Percentiles rank a stretch among this genome's conserved stretches.
Conservation (phyloP, 1,284 basidiomycete species). For the Lentinula novae-zelandiae region DNA sequence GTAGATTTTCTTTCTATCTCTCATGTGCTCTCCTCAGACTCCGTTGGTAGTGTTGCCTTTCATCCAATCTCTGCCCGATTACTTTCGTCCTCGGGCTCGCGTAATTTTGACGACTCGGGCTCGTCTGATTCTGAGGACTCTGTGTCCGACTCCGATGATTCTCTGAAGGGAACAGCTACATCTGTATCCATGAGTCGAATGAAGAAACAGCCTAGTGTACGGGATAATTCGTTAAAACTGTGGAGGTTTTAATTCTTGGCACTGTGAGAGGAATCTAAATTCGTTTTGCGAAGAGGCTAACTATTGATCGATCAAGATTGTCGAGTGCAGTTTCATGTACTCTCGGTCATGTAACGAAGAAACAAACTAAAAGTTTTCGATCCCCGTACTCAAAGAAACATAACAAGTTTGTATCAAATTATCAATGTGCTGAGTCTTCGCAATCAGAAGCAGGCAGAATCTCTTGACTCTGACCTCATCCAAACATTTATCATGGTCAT, state of each 20-base stretch:
- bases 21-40: conserved; percentile 35
- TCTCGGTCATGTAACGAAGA: too few species aligned
- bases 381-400: too few species aligned
- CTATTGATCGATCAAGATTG: too few species aligned
- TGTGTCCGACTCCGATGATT: conserved; percentile 13
- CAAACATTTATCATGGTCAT: too few species aligned
- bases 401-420: too few species aligned
- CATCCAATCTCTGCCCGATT: conserved; percentile 52
- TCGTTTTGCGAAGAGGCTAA: too few species aligned
- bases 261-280: neutral
- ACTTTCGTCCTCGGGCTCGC: conserved; percentile 63
- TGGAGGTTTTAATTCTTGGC: conserved; percentile 10
- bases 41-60: conserved; percentile 59
- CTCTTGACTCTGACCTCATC: too few species aligned
- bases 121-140: conserved; percentile 17
- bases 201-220: conserved; percentile 4
- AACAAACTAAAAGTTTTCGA: too few species aligned
- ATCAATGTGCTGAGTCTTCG: too few species aligned
- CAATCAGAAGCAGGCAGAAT: too few species aligned
- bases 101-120: conserved; percentile 42
- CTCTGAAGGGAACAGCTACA: neutral
- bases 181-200: neutral
- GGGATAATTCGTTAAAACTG: conserved; percentile 13
- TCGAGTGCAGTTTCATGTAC: too few species aligned
- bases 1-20: neutral